A percentile compares a stretch with the other conserved stretches of the same genome.
These are phyloP conservation scores for Mortierella sp. DNA, from an alignment of 371 early-diverging fungal species.

Conservation along the genomic window DNA sequence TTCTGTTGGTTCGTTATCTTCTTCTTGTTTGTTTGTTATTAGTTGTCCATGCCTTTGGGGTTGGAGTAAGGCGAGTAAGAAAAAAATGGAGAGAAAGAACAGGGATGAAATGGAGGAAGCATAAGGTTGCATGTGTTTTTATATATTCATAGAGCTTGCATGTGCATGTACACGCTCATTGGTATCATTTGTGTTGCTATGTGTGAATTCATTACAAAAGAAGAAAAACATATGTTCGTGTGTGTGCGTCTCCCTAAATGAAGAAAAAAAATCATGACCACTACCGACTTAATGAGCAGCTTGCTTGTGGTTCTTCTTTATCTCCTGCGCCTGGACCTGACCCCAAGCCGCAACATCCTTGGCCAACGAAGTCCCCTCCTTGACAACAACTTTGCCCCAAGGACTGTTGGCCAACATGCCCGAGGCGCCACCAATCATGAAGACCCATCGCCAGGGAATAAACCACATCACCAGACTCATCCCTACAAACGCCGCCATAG, in stretches of 20 bases:
- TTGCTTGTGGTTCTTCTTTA: slow-evolving; percentile 18
- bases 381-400: slow-evolving; percentile 46
- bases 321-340: slow-evolving; percentile 23
- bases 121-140: background rate
- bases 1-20: too few species aligned
- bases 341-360: slow-evolving; percentile 39
- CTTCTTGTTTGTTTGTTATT: too few species aligned
- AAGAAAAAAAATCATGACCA: background rate
- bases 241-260: background rate
- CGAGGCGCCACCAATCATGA: slow-evolving; percentile 48
- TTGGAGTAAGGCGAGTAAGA: too few species aligned
- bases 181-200: background rate
- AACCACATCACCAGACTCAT: slow-evolving; percentile 51
- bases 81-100: too few species aligned
- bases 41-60: too few species aligned
- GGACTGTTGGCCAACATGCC: slow-evolving; percentile 56
- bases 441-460: slow-evolving; percentile 58
- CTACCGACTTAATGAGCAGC: background rate
- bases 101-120: too few species aligned
- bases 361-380: slow-evolving; percentile 28
- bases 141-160: background rate
- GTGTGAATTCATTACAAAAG: background rate
- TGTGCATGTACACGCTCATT: background rate
- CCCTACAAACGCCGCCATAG: slow-evolving; percentile 34
- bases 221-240: background rate